Evolutionary conservation across 1,284 basidiomycete genomes (phyloP).

Genomic region (Coniferiporia weirii): DNA sequence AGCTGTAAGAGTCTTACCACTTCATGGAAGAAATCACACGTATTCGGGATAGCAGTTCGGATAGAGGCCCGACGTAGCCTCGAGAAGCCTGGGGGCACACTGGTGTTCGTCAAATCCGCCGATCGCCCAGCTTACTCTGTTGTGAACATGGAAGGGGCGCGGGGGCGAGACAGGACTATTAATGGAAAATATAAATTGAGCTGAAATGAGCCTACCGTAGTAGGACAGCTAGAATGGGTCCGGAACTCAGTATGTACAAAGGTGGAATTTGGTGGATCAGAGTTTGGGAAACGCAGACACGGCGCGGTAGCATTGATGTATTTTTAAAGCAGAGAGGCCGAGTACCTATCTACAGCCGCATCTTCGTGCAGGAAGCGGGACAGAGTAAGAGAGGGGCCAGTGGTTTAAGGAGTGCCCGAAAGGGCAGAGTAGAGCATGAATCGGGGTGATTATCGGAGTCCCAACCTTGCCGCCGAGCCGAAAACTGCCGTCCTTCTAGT

Average conservation of each 20-base stretch:
- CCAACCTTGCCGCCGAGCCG: conserved; percentile 1
- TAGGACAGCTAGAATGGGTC: no score
- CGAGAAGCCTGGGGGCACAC: neutral
- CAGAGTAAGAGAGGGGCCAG: neutral
- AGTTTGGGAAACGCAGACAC: neutral
- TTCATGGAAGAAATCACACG: neutral
- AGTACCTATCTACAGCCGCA: neutral
- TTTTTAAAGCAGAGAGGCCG: neutral
- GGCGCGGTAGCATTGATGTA: neutral
- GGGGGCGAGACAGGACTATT: neutral
- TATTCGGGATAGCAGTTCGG: neutral
- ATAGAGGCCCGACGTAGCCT: neutral
- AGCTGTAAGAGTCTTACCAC: neutral
- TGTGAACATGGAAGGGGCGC: neutral
- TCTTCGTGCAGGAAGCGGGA: neutral
- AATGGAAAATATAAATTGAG: neutral
- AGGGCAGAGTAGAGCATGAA: neutral
- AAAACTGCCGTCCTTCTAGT: neutral
- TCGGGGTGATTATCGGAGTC: conserved; percentile 3
- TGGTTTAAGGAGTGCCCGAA: neutral
- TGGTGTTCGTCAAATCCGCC: no score
- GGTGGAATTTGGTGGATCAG: neutral
- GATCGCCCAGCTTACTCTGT: neutral
- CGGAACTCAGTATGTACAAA: no score
- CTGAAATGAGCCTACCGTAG: no score